Conservation (phyloP, 495 filamentous ascomycete genomes). For the Xylaria scruposa region DNA sequence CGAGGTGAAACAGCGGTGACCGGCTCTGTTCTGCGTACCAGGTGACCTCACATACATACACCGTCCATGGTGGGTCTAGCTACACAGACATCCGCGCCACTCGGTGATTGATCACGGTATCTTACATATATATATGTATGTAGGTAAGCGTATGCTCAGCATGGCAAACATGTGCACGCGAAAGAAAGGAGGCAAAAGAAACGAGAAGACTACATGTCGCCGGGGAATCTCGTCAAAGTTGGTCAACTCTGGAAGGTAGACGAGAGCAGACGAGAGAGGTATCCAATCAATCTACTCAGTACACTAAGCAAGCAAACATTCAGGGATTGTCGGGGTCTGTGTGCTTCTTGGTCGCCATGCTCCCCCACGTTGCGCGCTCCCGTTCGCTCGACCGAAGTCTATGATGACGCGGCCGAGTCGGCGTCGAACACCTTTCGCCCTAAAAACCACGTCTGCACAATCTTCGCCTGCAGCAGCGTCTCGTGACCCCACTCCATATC, state of each 20-base stretch:
- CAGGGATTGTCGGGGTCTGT: constrained; percentile 15
- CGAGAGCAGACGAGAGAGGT: background rate
- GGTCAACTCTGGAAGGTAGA: background rate
- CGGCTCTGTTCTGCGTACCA: background rate
- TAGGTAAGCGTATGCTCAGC: background rate
- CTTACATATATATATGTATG: background rate
- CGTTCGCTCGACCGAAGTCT: constrained; percentile 11
- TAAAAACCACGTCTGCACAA: constrained; percentile 62
- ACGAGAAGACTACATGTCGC: background rate
- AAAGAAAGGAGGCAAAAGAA: background rate
- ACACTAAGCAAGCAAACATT: constrained; percentile 4
- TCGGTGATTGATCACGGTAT: background rate
- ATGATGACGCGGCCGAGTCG: constrained; percentile 10
- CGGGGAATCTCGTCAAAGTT: background rate
- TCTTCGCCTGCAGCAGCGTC: constrained; percentile 57
- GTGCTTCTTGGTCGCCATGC: constrained; percentile 4
- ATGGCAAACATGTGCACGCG: background rate
- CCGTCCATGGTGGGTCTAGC: background rate
- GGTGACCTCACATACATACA: background rate
- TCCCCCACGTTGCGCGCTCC: constrained; percentile 18
- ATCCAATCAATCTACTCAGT: background rate
- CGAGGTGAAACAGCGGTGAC: constrained; percentile 19
- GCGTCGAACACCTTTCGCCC: constrained; percentile 57
- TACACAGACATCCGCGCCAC: background rate
- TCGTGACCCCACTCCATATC: constrained; percentile 64